Evolutionary conservation across 441 rosid species (phyloP).

Genomic region (Brassica balearica): DNA sequence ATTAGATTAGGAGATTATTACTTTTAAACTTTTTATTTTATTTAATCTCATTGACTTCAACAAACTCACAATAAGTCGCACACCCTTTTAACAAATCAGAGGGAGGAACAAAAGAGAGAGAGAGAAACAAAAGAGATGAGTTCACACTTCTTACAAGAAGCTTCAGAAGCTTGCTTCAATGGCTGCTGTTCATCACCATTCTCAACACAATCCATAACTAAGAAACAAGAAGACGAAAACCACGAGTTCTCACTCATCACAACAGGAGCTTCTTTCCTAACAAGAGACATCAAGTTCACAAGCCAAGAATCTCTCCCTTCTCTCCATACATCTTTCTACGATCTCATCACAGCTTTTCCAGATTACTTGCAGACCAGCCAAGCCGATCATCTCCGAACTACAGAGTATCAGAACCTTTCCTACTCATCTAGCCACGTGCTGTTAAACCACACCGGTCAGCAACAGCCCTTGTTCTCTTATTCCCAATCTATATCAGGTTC

Average conservation of each 20-base stretch:
- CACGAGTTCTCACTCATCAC: constrained; percentile 37
- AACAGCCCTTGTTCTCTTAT: constrained; percentile 77
- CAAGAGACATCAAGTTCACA: constrained; percentile 63
- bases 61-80: constrained; percentile 24
- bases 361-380: constrained; percentile 56
- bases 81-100: constrained; percentile 27
- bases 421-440: constrained; percentile 51
- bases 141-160: constrained; percentile 50
- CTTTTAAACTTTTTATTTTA: neutral
- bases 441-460: constrained; percentile 71
- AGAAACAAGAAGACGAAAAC: constrained; percentile 31
- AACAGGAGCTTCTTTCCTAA: constrained; percentile 51
- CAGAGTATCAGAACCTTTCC: constrained; percentile 72
- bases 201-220: constrained; percentile 44
- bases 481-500: constrained; percentile 47
- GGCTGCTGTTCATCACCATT: constrained; percentile 65
- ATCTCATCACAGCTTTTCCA: constrained; percentile 64
- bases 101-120: neutral
- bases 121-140: constrained; percentile 48
- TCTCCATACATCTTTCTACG: constrained; percentile 56
- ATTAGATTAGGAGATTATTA: constrained; percentile 27
- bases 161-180: constrained; percentile 45
- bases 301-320: constrained; percentile 89
- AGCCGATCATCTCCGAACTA: constrained; percentile 66
- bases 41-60: constrained; percentile 36